Evolutionary conservation across 352 stramenopile species (phyloP).

Genomic region (Lagenidium giganteum): DNA sequence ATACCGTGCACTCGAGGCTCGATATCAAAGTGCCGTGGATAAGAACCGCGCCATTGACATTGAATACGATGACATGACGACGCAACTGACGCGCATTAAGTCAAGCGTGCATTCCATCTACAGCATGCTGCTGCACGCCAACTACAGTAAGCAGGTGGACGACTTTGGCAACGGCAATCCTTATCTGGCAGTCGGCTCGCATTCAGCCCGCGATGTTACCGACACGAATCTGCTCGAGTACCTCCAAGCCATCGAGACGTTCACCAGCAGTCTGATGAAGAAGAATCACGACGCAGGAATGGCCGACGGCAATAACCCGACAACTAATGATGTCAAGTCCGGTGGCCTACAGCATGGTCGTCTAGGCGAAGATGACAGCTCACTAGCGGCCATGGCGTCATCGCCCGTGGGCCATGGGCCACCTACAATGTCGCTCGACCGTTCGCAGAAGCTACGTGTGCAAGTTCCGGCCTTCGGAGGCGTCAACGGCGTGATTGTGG

Average conservation of each 20-base stretch:
- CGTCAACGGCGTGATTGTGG: conserved; percentile 34
- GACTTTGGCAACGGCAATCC: conserved; percentile 11
- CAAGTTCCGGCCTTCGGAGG: conserved; percentile 40
- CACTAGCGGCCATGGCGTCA: not conserved
- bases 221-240: conserved; percentile 59
- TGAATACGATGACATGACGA: conserved; percentile 41
- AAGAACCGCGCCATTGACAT: conserved; percentile 29
- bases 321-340: not conserved
- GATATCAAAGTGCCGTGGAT: conserved; percentile 22
- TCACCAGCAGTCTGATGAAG: conserved; percentile 34
- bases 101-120: conserved; percentile 56
- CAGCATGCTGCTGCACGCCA: conserved; percentile 44
- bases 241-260: conserved; percentile 57
- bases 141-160: conserved; percentile 19
- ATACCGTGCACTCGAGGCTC: conserved; percentile 22
- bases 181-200: conserved; percentile 8
- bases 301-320: not conserved
- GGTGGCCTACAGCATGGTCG: no score
- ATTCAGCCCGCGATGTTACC: conserved; percentile 27
- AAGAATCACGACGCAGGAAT: conserved; percentile 19
- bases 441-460: conserved; percentile 35
- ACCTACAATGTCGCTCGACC: conserved; percentile 34
- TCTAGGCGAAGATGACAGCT: no score
- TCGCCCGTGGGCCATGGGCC: conserved; percentile 33
- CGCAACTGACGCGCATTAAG: conserved; percentile 38